phyloP scores from a whole-genome alignment of 768 basidiomycete species.

The Pisolithus albus region DNA sequence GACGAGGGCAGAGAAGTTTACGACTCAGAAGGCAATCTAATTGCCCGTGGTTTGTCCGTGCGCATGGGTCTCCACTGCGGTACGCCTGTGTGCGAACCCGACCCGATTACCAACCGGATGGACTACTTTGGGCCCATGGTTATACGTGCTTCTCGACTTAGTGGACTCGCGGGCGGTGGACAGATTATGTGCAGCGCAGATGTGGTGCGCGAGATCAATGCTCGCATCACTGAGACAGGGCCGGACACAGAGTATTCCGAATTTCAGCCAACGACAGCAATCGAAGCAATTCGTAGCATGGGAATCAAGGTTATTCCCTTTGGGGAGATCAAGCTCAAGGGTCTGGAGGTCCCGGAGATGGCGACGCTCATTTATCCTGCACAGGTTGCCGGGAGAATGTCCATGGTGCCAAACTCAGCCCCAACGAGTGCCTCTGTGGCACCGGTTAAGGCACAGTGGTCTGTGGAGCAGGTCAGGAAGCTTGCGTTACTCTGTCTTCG shows the following conservation, averaged over 20 bases:
- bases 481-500: slow-evolving; percentile 70
- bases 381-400: slow-evolving; percentile 63
- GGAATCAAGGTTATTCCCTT: slow-evolving; percentile 65
- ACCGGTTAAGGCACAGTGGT: slow-evolving; percentile 50
- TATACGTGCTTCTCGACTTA: slow-evolving; percentile 86
- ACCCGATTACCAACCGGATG: slow-evolving; percentile 91
- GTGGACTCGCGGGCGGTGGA: slow-evolving; percentile 77
- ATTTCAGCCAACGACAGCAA: slow-evolving; percentile 48
- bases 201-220: slow-evolving; percentile 72
- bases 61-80: slow-evolving; percentile 99
- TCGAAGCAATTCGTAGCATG: slow-evolving; percentile 71
- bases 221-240: slow-evolving; percentile 48
- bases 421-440: slow-evolving; percentile 7
- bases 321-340: slow-evolving; percentile 91
- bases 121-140: slow-evolving; percentile 98
- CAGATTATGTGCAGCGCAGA: slow-evolving; percentile 91
- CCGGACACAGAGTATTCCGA: slow-evolving; percentile 56
- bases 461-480: slow-evolving; percentile 66
- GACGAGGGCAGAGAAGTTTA: slow-evolving; percentile 80
- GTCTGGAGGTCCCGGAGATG: slow-evolving; percentile 84
- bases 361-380: slow-evolving; percentile 81
- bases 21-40: slow-evolving; percentile 57
- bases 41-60: slow-evolving; percentile 86
- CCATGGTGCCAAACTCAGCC: slow-evolving; percentile 36
- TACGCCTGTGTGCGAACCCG: slow-evolving; percentile 79